Evolutionary conservation across 441 rosid species (phyloP), one percentile per base, ranked within the genome.

Genomic region (Erodium texanum): DNA sequence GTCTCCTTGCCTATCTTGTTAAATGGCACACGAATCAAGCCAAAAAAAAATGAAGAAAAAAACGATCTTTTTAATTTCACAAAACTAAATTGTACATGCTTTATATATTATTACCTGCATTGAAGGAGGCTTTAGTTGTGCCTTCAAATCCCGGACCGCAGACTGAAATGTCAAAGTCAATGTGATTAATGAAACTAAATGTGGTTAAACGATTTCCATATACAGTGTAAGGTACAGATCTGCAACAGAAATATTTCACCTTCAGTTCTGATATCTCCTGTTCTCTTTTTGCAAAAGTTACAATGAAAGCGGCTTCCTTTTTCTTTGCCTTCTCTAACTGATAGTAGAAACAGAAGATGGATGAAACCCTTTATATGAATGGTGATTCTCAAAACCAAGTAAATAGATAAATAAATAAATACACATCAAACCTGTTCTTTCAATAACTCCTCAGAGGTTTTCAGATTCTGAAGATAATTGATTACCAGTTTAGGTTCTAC

Each of bases 291-390:
- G 96, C 98, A 77, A 92, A 94, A 70, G 92, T 92, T 72, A 92
- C 99, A 73, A 94, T 92, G 80, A 89, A 90, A 11, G 99, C 94
- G 65, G 96, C 99, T 84, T 94, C 99, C 80, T 94, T 94, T 81
- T 94, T 90, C 89, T 83, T 90, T 43, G 97, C 93, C 59, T 90
- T 87, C 73, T 95, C 99, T 69, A 92, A 81, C 98, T 92, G 86
- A 74, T 72, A 75, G 73, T 59, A 78, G 48, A 62, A 78, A 69
- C 29, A 65, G 73, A 71, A 34, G 59, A 74, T 24, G 63, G 64
- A 63, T 66, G 71, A 72, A 75, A 79, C 75, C 67, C 23, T 62
- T 64, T 14, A 77, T 63, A 63, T 66, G 16, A 72, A 65, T 24
- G 68, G 66, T 23, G 24, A 29, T 6, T 54, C 66, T 66, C 62